Evolutionary conservation across 768 basidiomycete species (phyloP), one percentile per base, ranked within the genome.

Genomic region (Sistotremastrum niveocremeum): DNA sequence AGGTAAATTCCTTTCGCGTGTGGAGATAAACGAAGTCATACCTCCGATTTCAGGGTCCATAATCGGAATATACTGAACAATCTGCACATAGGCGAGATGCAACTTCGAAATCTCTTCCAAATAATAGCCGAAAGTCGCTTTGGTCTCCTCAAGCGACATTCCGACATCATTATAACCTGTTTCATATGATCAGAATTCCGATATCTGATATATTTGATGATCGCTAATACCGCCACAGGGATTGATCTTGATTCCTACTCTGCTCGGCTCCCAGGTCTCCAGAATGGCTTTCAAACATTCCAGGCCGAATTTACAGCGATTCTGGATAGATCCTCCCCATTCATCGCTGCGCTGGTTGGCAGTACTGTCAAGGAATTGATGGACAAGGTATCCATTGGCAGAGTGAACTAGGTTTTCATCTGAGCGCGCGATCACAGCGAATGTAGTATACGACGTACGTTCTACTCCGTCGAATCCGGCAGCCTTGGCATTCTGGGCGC

Each of bases 261-360:
- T 55, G 12, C 71, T 68, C 6, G 59, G 51, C 1, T 72, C 72
- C 50, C 67, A 72, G 35, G 73, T 62, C 11, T 60, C 56, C 38
- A 56, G 48, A 41, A 62, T 38, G 12, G 54, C 62, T 39, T 64
- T 57, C 29, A 65, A 46, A 33, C 57, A 60, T 50, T 68, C 66
- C 20, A 67, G 53, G 4, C 54, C 52, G 55, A 73, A 72, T 10
- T 67, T 55, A 1, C 58, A 49, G 12, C 72, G 61, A 56, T 70
- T 69, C 54, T 68, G 64, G 29, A 65, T 42, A 7, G 59, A 60
- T 1, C 71, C 71, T 10, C 72, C 72, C 63, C 67, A 73, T 39
- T 58, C 46, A 60, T 69, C 69, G n/a, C 61, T 65, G 29, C 67
- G 63, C 29, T 56, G 49, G 60, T 70, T 68, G 44, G 60, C 51